Conservation (phyloP, 495 filamentous ascomycete species). For the Penicillium crystallinum region DNA sequence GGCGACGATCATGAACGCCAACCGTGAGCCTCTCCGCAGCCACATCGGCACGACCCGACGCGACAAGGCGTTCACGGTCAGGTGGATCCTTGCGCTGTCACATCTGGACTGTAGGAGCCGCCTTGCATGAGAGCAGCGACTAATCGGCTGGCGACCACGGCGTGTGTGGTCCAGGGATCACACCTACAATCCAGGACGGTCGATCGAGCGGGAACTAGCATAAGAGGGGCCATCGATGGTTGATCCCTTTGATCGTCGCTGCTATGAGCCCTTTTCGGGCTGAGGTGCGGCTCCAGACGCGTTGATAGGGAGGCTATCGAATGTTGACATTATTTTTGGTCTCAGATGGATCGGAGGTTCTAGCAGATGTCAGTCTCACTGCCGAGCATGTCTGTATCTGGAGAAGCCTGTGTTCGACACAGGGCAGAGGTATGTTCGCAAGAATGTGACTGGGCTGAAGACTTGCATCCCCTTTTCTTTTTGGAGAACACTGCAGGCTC, state of each 20-base stretch:
- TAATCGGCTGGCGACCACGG: slow-evolving; percentile 19
- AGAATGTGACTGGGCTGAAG: slow-evolving; percentile 4
- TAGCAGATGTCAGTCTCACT: background rate
- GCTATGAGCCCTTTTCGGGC: background rate
- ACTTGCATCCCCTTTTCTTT: background rate
- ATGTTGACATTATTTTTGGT: background rate
- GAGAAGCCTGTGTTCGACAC: background rate
- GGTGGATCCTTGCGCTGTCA: slow-evolving; percentile 26
- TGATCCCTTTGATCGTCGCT: slow-evolving; percentile 2
- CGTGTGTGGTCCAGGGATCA: slow-evolving; percentile 1
- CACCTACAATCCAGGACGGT: background rate
- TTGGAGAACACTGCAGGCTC: background rate
- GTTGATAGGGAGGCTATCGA: background rate
- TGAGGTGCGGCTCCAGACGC: slow-evolving; percentile 5
- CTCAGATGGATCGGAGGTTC: background rate
- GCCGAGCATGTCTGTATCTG: background rate
- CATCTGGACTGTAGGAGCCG: slow-evolving; percentile 13
- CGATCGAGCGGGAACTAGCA: slow-evolving; percentile 9
- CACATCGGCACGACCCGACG: slow-evolving; percentile 26
- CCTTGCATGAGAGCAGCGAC: slow-evolving; percentile 22
- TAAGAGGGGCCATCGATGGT: slow-evolving; percentile 2
- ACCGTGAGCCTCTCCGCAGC: slow-evolving; percentile 17
- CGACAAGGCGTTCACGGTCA: slow-evolving; percentile 10
- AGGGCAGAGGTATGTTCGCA: slow-evolving; percentile 1
- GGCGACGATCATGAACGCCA: slow-evolving; percentile 14